Base-by-base conservation (phyloP, 2,329 filamentous ascomycete genomes). In the Tricladium varicosporioides region DNA sequence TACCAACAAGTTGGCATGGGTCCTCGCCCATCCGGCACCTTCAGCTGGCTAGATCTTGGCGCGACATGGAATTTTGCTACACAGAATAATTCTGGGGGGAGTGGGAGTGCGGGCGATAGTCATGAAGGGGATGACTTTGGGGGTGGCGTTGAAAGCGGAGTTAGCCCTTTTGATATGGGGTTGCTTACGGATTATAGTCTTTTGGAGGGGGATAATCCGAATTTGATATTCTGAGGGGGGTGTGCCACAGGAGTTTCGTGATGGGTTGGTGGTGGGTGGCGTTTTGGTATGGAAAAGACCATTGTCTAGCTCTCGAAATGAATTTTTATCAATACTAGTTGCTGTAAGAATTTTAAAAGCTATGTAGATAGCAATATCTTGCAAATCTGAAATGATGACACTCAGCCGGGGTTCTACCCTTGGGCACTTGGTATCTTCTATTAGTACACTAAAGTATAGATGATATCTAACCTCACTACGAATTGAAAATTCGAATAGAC, bases 31-130 rank as follows among this genome's bases (percentile, higher is more conserved):
- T 63, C 57, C 19, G 52, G 48, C 18, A 51, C 56, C 1, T 70
- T 70, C 42, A 62, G 56, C 27, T 70, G 68, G 68, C 43, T 70
- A 11, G 68, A 70, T 60, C 57, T 70, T 1, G 63, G 60, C 2
- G 66, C 65, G 0, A 68, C 68, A 1, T 69, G 66, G 60, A 67
- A 67, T 33, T 70, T 67, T 51, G 68, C 67, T 2, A 65, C 65
- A 31, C 66, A 70, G 51, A 69, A 63, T 53, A 60, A 51, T 27
- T 27, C 22, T 27, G 22, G 22, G 22, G 22, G 22, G 22, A 27
- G 22, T 27, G 22, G 22, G 22, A 27, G 60, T 59, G 53, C 49
- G 4, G 64, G 60, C 1, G 63, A 65, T 31, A 14, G 54, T 46
- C 62, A 63, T 36, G 60, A 57, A 7, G 22, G 22, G 22, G 22